Evolutionary conservation across 352 stramenopile genomes (phyloP).

Genomic region (Globisporangium yorkense): DNA sequence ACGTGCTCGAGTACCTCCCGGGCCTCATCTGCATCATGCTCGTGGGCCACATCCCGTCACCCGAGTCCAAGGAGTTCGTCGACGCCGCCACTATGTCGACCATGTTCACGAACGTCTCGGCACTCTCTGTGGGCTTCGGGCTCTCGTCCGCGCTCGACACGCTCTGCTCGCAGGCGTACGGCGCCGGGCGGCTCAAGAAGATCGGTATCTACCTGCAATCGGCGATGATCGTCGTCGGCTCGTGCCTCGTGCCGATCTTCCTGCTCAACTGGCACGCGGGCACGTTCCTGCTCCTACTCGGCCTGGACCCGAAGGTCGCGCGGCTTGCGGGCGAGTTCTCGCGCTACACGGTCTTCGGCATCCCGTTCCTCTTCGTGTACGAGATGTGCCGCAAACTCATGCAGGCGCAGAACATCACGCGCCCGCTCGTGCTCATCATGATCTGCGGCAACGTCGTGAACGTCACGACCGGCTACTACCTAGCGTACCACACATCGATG

Average conservation of each 20-base stretch:
- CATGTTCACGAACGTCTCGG: slow-evolving; percentile 71
- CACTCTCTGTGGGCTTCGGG: slow-evolving; percentile 55
- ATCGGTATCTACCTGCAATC: slow-evolving; percentile 71
- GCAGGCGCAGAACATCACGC: slow-evolving; percentile 68
- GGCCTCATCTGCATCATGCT: slow-evolving; percentile 58
- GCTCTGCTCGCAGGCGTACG: slow-evolving; percentile 31
- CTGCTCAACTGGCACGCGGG: slow-evolving; percentile 49
- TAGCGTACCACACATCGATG: slow-evolving; percentile 64
- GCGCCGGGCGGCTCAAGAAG: slow-evolving; percentile 27
- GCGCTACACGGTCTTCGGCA: slow-evolving; percentile 34
- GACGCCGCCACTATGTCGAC: slow-evolving; percentile 62
- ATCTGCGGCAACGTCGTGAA: slow-evolving; percentile 58
- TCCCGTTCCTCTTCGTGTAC: slow-evolving; percentile 54
- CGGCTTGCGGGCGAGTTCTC: slow-evolving; percentile 43
- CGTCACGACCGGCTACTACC: slow-evolving; percentile 46
- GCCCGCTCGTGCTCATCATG: slow-evolving; percentile 49
- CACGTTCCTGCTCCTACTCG: slow-evolving; percentile 32
- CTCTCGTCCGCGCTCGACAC: slow-evolving; percentile 21
- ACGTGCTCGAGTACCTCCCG: slow-evolving; percentile 30
- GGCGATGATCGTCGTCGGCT: slow-evolving; percentile 36
- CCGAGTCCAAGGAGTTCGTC: slow-evolving; percentile 50
- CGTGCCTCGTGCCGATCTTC: slow-evolving; percentile 32
- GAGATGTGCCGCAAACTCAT: slow-evolving; percentile 63
- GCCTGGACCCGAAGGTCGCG: slow-evolving; percentile 45
- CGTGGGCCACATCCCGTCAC: slow-evolving; percentile 55